Evolutionary conservation across 805 yeast genomes (phyloP), one percentile per base, ranked within the genome.

Genomic region (Tetrapisispora namnaoensis): DNA sequence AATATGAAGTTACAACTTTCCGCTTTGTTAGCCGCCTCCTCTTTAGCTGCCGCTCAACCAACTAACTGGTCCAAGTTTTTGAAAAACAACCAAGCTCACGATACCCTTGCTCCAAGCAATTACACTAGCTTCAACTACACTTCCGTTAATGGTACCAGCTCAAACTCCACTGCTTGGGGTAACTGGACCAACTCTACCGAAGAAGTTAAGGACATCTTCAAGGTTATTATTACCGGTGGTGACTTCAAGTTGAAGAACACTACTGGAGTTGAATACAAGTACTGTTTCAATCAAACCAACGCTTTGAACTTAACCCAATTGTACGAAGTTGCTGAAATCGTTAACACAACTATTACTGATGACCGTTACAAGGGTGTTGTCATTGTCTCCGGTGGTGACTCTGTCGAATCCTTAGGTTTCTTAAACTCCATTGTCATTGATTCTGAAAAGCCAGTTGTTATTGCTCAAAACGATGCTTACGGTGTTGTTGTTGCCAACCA

Each of bases 391-490:
- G 49, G 51, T 30, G 51, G 45, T 30, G 49, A 49, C n/a, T 52
- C 62, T 17, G 42, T 62, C 24, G 65, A 57, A 50, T 49, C 58
- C 27, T 50, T 61, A 40, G 63, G 63, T 44, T 62, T 62, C 58
- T 62, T 58, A 45, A 49, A 57, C 40, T 52, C 61, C 32, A 53
- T 58, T 17, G 46, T 60, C 16, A 49, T 55, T 21, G 55, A 59
- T 50, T 47, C 57, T 9, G 45, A 51, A 17, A 53, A 55, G 38
- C 58, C 62, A 42, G 53, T 62, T 42, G 61, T 62, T 36, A 58
- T 62, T 36, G 46, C 56, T 44, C 52, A 53, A n/a, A 54, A 57
- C 43, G 48, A 51, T 13, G 47, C 49, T 16, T 50, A 51, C 39
- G 65, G 58, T 41, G 36, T 55, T 9, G 18, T 49, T 16, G 62